Evolutionary conservation across 2,329 filamentous ascomycete genomes (phyloP).

Genomic region (Triangularia verruculosa): DNA sequence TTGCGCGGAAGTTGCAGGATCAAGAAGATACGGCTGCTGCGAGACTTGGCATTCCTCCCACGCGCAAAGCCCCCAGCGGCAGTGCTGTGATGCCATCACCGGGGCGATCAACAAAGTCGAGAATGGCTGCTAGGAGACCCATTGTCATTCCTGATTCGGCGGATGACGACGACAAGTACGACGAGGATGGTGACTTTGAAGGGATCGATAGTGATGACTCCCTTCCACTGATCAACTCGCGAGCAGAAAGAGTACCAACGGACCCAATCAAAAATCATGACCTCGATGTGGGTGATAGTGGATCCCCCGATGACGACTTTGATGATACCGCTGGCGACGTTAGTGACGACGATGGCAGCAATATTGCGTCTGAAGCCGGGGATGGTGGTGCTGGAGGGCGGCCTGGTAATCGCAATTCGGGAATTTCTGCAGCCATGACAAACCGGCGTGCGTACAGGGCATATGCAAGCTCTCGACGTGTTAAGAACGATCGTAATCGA

Average conservation of each 20-base stretch:
- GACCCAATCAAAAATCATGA: neutral
- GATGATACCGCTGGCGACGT: constrained; percentile 25
- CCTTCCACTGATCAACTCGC: neutral
- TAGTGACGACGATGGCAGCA: constrained; percentile 18
- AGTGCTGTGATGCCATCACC: neutral
- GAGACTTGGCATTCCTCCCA: neutral
- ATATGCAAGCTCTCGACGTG: constrained; percentile 29
- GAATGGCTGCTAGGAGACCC: constrained; percentile 10
- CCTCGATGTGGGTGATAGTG: constrained; percentile 32
- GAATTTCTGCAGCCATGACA: neutral
- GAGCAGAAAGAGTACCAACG: neutral
- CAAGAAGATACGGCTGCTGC: constrained; percentile 36
- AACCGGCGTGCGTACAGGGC: constrained; percentile 37
- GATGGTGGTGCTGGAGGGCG: neutral
- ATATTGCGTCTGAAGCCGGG: neutral
- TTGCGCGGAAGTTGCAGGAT: constrained; percentile 57
- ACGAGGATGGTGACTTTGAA: constrained; percentile 5
- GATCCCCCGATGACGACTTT: constrained; percentile 34
- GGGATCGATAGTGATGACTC: constrained; percentile 4
- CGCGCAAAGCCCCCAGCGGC: too few species aligned
- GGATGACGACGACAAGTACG: constrained; percentile 15
- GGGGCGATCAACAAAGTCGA: neutral
- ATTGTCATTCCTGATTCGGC: constrained; percentile 16
- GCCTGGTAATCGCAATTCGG: neutral
- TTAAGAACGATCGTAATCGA: constrained; percentile 55